Evolutionary conservation across 2,329 filamentous ascomycete genomes (phyloP).

Genomic region (Penicillium sp.): DNA sequence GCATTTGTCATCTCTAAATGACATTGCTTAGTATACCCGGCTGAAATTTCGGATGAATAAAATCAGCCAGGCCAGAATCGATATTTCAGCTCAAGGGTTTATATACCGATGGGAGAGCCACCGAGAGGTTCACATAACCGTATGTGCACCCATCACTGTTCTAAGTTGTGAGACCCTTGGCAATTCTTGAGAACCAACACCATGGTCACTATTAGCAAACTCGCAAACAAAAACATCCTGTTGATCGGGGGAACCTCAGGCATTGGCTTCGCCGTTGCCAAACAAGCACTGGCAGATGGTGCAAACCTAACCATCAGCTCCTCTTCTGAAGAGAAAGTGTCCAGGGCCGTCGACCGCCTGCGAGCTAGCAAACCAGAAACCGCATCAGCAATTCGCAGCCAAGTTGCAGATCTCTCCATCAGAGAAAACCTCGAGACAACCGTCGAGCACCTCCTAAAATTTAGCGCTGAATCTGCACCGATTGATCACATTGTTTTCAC

Average conservation of each 20-base stretch:
- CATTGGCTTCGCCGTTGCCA: constrained; percentile 62
- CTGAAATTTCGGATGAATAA: not conserved
- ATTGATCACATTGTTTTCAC: constrained; percentile 61
- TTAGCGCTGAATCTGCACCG: constrained; percentile 30
- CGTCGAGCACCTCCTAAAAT: constrained; percentile 47
- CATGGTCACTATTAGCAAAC: not conserved
- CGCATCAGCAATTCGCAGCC: constrained; percentile 25
- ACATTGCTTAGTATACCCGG: not conserved
- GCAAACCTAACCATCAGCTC: constrained; percentile 61
- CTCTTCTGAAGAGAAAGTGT: constrained; percentile 53
- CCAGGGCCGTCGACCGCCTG: constrained; percentile 48
- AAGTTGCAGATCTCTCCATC: constrained; percentile 51
- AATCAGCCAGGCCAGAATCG: not conserved
- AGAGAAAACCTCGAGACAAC: constrained; percentile 47
- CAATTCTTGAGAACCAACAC: not conserved
- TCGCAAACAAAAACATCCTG: constrained; percentile 43
- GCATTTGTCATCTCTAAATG: not conserved
- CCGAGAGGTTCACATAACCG: no score
- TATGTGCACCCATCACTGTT: not conserved
- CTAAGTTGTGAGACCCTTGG: not conserved
- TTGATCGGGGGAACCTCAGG: constrained; percentile 65
- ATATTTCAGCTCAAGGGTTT: not conserved
- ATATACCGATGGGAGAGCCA: no score
- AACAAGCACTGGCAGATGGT: constrained; percentile 57
- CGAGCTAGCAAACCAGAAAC: constrained; percentile 40